A percentile compares a stretch with the other conserved stretches of the same genome.
Conservation (phyloP, 208 protist genomes). For the Lotmaria passim region DNA sequence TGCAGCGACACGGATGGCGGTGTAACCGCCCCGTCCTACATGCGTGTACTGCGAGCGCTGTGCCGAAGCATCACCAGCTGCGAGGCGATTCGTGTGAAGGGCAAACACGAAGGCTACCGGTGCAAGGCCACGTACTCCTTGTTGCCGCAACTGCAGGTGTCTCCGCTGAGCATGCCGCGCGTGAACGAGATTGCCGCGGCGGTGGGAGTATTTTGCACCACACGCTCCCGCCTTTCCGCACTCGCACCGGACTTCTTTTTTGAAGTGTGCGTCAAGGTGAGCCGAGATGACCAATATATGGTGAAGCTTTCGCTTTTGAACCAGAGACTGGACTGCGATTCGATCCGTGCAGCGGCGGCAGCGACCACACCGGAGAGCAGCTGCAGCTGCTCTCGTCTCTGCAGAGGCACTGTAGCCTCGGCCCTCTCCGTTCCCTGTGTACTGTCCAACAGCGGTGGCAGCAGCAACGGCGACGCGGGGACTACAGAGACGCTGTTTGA, state of each 20-base stretch:
- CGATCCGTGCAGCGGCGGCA: too few species aligned
- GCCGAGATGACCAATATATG: constrained; percentile 23
- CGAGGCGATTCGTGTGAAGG: constrained; percentile 30
- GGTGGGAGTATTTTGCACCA: constrained; percentile 24
- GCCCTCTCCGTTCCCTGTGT: background rate
- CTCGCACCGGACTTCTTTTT: constrained; percentile 38
- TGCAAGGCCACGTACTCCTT: constrained; percentile 61
- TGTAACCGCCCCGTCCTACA: background rate
- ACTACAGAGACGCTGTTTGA: constrained; percentile 42
- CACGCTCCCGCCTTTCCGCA: constrained; percentile 9
- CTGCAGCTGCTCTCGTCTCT: background rate
- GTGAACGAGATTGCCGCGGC: constrained; percentile 35
- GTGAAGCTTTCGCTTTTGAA: constrained; percentile 53
- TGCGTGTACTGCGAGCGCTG: constrained; percentile 16
- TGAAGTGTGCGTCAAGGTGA: constrained; percentile 55
- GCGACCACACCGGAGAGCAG: too few species aligned
- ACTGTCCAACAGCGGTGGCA: background rate
- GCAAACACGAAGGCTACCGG: constrained; percentile 30
- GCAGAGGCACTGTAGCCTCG: background rate
- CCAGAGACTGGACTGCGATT: background rate
- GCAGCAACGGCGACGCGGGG: background rate
- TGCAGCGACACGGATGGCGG: background rate
- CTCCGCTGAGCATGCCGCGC: constrained; percentile 21
- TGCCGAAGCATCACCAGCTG: constrained; percentile 20
- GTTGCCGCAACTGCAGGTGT: constrained; percentile 30